Percentiles rank a stretch among this genome's conserved stretches.
These are phyloP conservation scores for Yamadazyma epiphylla DNA, from an alignment of 1,139 yeast genomes.

Conservation along the genomic window DNA sequence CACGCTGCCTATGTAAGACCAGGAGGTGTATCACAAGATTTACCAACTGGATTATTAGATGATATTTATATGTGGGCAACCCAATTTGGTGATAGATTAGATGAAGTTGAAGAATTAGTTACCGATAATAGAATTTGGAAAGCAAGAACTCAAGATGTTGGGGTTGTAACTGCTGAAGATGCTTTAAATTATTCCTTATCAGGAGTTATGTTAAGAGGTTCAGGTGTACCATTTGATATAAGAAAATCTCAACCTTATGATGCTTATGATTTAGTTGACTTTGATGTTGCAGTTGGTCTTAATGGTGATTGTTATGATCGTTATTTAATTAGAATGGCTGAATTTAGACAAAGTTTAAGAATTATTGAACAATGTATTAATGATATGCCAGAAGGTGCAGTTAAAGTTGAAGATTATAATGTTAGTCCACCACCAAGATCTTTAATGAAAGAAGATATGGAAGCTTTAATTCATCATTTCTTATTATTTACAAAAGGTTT, in stretches of 20 bases:
- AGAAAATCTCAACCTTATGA: conserved; percentile 89
- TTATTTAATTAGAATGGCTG: conserved; percentile 84
- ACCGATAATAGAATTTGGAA: conserved; percentile 94
- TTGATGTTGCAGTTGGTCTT: conserved; percentile 80
- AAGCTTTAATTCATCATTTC: conserved; percentile 86
- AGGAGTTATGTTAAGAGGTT: conserved; percentile 89
- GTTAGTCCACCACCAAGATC: conserved; percentile 79
- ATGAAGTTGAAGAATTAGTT: conserved; percentile 84
- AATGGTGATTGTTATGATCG: conserved; percentile 93
- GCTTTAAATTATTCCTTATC: conserved; percentile 78
- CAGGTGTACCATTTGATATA: conserved; percentile 84
- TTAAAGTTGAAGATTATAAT: conserved; percentile 87
- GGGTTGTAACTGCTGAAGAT: conserved; percentile 80
- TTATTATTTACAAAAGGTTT: conserved; percentile 84
- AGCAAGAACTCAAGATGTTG: conserved; percentile 79
- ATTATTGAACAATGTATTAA: conserved; percentile 87
- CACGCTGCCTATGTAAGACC: conserved; percentile 89
- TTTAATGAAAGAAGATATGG: conserved; percentile 90
- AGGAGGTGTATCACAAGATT: conserved; percentile 88
- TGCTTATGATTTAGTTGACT: conserved; percentile 83
- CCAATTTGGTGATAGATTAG: conserved; percentile 89
- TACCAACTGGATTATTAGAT: conserved; percentile 82
- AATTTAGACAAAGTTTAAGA: conserved; percentile 86
- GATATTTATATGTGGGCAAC: conserved; percentile 97
- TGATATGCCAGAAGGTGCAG: conserved; percentile 91